These are phyloP conservation scores for Terfezia claveryi DNA, from an alignment of 495 filamentous ascomycete species.

Conservation along the genomic window DNA sequence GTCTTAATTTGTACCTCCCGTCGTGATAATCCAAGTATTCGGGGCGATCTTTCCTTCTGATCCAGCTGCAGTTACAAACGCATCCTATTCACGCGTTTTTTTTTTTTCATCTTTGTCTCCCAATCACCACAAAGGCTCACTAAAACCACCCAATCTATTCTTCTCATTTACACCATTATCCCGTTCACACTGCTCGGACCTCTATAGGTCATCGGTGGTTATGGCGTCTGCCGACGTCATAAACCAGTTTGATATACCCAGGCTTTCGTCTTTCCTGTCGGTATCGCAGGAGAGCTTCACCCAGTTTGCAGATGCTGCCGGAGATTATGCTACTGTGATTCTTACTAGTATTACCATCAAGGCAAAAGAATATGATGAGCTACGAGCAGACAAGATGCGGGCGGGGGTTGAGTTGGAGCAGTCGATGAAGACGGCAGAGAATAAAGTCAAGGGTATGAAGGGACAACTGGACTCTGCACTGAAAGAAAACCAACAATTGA, in stretches of 20 bases:
- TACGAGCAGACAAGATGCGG: slow-evolving; percentile 64
- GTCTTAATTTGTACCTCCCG: no score
- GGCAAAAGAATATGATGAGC: slow-evolving; percentile 54
- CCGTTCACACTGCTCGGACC: no score
- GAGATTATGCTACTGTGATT: slow-evolving; percentile 12
- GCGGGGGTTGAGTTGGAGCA: slow-evolving; percentile 84
- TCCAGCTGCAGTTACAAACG: no score
- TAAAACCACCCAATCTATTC: no score
- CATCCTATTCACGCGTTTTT: no score
- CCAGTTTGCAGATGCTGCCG: slow-evolving; percentile 9
- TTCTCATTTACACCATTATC: no score
- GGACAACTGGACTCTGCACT: slow-evolving; percentile 56
- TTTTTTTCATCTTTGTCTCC: no score
- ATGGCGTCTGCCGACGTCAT: slow-evolving; percentile 19
- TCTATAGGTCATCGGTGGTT: background rate
- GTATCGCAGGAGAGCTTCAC: slow-evolving; percentile 11
- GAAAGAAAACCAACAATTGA: slow-evolving; percentile 53
- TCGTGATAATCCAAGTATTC: no score
- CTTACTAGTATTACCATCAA: slow-evolving; percentile 38
- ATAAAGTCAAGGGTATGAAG: slow-evolving; percentile 59
- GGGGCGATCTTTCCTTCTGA: no score
- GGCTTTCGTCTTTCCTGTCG: slow-evolving; percentile 15
- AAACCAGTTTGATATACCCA: slow-evolving; percentile 13
- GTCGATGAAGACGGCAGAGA: slow-evolving; percentile 56
- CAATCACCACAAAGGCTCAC: no score